Conservation (phyloP, 2,329 filamentous ascomycete species). For the Knufia fluminis region DNA sequence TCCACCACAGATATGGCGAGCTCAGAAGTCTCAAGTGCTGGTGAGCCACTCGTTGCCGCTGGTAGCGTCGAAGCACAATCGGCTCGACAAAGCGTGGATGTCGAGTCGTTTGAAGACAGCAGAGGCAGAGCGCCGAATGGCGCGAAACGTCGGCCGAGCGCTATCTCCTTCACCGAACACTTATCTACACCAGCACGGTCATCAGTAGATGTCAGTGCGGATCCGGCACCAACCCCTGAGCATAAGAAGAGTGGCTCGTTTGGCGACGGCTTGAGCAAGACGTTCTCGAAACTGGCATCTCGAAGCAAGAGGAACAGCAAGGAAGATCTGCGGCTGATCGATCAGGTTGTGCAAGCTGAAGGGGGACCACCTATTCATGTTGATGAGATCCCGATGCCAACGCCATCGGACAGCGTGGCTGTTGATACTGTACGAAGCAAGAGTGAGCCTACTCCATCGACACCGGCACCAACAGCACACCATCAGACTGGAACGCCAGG, state of each 20-base stretch:
- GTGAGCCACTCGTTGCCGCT: conserved; percentile 19
- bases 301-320: conserved; percentile 11
- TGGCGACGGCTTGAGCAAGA: conserved; percentile 7
- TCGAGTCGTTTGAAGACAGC: conserved; percentile 25
- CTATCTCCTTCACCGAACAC: conserved; percentile 25
- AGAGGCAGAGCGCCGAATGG: conserved; percentile 14
- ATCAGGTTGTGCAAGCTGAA: conserved; percentile 10
- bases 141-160: conserved; percentile 24
- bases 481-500: conserved; percentile 23
- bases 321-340: background rate
- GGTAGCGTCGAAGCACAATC: conserved; percentile 12
- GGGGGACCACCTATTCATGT: conserved; percentile 21
- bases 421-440: background rate
- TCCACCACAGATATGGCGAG: conserved; percentile 18
- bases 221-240: conserved; percentile 6
- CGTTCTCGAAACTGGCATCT: conserved; percentile 5
- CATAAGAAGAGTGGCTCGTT: conserved; percentile 6
- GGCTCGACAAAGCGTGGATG: conserved; percentile 31
- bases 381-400: background rate
- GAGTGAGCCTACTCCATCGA: conserved; percentile 1
- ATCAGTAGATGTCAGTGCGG: conserved; percentile 3
- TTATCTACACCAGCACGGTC: background rate
- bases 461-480: background rate
- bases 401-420: background rate
- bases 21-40: conserved; percentile 10